Evolutionary conservation across 768 basidiomycete genomes (phyloP).

Genomic region (Boletus huronensis): DNA sequence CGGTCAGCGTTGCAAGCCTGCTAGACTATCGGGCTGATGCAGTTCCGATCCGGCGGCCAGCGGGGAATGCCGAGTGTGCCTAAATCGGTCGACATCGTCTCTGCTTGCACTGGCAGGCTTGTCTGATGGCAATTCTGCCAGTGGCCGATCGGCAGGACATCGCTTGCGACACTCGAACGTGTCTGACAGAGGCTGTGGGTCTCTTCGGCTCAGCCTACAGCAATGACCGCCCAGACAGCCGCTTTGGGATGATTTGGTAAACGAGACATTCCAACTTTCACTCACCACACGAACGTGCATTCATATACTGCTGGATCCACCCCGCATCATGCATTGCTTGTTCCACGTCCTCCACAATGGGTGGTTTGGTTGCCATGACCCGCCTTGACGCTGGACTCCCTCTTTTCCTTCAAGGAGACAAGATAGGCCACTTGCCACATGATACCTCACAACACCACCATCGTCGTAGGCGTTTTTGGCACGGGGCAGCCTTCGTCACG

Average conservation of each 20-base stretch:
- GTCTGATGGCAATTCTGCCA: conserved; percentile 4
- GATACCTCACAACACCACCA: not conserved
- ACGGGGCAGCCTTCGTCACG: conserved; percentile 3
- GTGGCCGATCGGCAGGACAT: not conserved
- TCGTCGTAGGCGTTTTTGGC: conserved; percentile 4
- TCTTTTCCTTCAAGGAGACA: not conserved
- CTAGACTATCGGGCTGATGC: not conserved
- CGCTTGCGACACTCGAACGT: not conserved
- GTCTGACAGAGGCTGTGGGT: not conserved
- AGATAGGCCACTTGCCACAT: not conserved
- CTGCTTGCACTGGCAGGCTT: not conserved
- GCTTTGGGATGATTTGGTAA: conserved; percentile 7
- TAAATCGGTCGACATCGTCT: not conserved
- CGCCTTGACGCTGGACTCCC: not conserved
- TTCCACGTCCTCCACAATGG: conserved; percentile 3
- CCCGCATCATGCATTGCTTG: not conserved
- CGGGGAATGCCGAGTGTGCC: not conserved
- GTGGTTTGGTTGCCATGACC: not conserved
- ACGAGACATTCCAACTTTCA: conserved; percentile 5
- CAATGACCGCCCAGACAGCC: not conserved
- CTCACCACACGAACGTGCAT: conserved; percentile 23
- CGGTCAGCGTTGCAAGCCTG: not conserved
- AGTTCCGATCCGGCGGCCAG: not conserved
- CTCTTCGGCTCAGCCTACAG: not conserved
- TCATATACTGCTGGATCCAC: conserved; percentile 7